Evolutionary conservation across 2,329 filamentous ascomycete species (phyloP).

Genomic region (Microascus cirrosus): DNA sequence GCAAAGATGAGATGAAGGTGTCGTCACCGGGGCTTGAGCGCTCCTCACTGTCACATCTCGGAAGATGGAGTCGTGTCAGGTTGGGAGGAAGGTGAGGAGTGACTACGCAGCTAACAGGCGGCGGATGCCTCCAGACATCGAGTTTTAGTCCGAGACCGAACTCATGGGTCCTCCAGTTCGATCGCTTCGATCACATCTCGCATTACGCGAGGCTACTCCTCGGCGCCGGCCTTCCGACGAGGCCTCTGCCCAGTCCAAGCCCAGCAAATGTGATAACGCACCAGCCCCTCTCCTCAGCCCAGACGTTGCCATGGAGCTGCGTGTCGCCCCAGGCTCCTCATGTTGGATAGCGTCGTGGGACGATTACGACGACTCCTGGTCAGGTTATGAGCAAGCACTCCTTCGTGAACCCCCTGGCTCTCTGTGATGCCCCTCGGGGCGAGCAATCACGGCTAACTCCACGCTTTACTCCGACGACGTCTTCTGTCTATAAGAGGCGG

Average conservation of each 20-base stretch:
- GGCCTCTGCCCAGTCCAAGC: not conserved
- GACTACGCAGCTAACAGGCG: not conserved
- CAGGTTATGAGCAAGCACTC: not conserved
- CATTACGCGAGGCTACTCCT: not conserved
- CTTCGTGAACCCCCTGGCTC: not conserved
- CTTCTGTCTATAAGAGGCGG: not conserved
- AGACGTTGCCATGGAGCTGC: not conserved
- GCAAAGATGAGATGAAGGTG: not conserved
- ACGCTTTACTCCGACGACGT: not conserved
- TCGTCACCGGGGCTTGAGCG: not conserved
- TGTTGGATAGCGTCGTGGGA: not conserved
- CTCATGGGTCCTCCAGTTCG: not conserved
- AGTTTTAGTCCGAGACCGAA: not conserved
- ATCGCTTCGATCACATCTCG: not conserved
- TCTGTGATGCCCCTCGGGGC: not conserved
- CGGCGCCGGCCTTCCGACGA: not conserved
- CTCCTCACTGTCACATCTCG: not conserved
- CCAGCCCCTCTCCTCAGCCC: not conserved
- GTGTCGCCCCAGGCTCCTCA: not conserved
- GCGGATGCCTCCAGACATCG: not conserved
- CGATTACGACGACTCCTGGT: not conserved
- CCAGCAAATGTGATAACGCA: not conserved
- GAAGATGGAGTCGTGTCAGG: not conserved
- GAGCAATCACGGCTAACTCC: not conserved
- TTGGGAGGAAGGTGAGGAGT: not conserved